Base-by-base conservation (phyloP, 441 rosid species). In the Sinapis alba region DNA sequence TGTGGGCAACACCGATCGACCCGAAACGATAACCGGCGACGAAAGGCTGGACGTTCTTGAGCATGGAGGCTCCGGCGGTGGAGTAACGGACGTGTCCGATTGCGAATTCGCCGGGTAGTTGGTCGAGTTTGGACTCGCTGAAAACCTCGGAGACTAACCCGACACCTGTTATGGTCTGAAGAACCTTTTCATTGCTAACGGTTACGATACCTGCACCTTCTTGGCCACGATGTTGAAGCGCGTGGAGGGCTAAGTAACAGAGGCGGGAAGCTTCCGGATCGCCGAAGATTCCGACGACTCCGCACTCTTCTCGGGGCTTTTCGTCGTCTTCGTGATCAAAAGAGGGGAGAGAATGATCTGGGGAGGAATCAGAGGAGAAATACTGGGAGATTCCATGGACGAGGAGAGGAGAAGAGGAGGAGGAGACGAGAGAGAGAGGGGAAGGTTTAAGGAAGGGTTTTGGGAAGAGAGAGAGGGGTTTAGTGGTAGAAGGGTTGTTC, bases 151-250 rank as follows among this genome's bases (percentile, higher is more conserved):
- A 88, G 26, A 93, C 98, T 26, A 93, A 88, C 16, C 98, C 97
- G 66, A 93, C 90, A 15, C 98, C 97, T 43, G 97, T 93, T 23
- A 93, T 74, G 9, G 97, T 83, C 71, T 93, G 93, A 50, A 91
- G 84, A 58, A 89, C 90, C 51, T 85, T 81, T 7, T 88, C 68
- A 28, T 88, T 67, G 28, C 86, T 82, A 21, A 90, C 97, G 2
- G 98, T 76, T 4, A 93, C 98, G 73, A 93, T 91, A 74, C 97
- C 98, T 50, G 98, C 98, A 19, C 97, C 98, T 80, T 93, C 98
- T 74, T 93, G 98, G 23, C 98, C 98, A 41, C 98, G 94, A 51
- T 93, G 98, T 65, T 93, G 98, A 72, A 93, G 86, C 26, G 97
- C 94, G 73, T 91, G 98, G 38, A 91, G 95, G 6, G 97, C 97